Evolutionary conservation across 2,329 filamentous ascomycete species (phyloP).

Genomic region (Cadophora gregata): DNA sequence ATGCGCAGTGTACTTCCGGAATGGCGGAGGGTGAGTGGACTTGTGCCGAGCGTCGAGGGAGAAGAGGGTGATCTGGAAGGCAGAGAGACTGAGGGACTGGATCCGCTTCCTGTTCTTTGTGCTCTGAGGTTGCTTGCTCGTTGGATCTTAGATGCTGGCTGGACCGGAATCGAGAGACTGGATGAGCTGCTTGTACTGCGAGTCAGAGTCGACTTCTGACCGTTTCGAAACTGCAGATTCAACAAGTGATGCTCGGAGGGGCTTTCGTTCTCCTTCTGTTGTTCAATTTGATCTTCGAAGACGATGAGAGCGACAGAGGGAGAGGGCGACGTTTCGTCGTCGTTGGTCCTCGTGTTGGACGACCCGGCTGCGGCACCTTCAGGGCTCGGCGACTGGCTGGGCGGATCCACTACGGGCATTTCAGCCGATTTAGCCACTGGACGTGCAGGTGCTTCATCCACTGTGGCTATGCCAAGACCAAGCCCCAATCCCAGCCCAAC

Average conservation of each 20-base stretch:
- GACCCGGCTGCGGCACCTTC: neutral
- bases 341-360: constrained; percentile 1
- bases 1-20: neutral
- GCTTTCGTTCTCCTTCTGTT: neutral
- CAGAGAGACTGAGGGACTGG: constrained; percentile 4
- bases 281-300: neutral
- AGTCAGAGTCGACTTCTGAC: neutral
- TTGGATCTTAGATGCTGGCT: constrained; percentile 2
- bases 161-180: neutral
- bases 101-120: constrained; percentile 6
- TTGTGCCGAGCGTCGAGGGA: neutral
- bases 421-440: neutral
- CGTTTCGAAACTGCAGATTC: neutral
- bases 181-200: constrained; percentile 10
- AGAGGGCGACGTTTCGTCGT: constrained; percentile 11
- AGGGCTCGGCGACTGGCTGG: neutral
- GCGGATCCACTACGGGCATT: neutral
- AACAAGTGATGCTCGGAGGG: neutral
- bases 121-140: neutral
- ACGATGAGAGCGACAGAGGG: neutral
- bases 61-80: neutral
- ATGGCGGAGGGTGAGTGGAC: neutral
- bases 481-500: neutral
- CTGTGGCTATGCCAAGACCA: constrained; percentile 12
- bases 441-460: neutral